These are phyloP conservation scores for Ophiocytium majus DNA, from an alignment of 352 stramenopile genomes.

Conservation along the genomic window DNA sequence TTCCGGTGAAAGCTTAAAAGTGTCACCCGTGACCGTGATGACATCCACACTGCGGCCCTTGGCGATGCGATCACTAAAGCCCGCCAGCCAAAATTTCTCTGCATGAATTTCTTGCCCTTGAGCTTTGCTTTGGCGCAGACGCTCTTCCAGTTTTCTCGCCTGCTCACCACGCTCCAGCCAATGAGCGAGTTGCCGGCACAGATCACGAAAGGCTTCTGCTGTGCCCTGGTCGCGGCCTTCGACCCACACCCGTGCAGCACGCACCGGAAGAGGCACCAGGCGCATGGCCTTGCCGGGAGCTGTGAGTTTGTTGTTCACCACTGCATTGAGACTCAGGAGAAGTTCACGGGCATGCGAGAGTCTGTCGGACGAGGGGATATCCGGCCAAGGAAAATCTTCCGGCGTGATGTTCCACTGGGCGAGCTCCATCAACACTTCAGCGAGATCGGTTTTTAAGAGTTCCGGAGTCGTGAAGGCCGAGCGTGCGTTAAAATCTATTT, in stretches of 20 bases:
- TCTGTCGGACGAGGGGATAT: neutral
- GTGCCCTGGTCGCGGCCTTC: too few relatives aligned
- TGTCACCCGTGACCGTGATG: too few relatives aligned
- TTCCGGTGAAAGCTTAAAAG: too few relatives aligned
- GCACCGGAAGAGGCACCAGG: neutral
- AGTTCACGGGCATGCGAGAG: neutral
- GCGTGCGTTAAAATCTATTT: neutral
- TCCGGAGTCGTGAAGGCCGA: neutral
- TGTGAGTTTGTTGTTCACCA: neutral
- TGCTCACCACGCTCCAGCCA: too few relatives aligned
- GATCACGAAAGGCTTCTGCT: too few relatives aligned
- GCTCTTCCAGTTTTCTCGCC: too few relatives aligned
- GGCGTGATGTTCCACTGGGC: neutral
- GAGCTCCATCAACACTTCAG: neutral
- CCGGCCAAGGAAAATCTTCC: neutral
- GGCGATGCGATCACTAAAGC: neutral
- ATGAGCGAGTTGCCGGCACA: too few relatives aligned
- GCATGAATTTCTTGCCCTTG: neutral
- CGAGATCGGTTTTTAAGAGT: neutral
- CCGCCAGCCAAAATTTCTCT: neutral
- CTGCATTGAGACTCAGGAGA: neutral
- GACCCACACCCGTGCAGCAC: neutral
- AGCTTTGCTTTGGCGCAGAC: too few relatives aligned
- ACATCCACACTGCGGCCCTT: too few relatives aligned
- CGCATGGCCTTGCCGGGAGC: neutral